Percentiles rank a stretch among this genome's conserved stretches.
phyloP scores from a whole-genome alignment of 495 filamentous ascomycete species.

The Podospora conica region DNA sequence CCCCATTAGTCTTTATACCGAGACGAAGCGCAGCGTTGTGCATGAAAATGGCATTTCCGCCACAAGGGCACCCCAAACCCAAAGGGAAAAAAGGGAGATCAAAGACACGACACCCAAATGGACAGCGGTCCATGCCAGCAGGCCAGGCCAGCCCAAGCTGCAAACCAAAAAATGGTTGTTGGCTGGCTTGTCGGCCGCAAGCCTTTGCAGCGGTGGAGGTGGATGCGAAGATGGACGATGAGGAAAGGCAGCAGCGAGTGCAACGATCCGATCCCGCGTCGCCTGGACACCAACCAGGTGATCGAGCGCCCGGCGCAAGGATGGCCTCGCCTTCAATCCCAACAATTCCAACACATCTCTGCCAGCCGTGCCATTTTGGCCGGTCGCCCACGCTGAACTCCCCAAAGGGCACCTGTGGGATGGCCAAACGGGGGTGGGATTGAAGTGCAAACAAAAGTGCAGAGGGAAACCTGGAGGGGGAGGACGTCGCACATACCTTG shows the following conservation, averaged over 20 bases:
- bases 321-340: neutral
- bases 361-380: neutral
- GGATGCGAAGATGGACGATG: neutral
- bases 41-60: constrained; percentile 7
- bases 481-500: neutral
- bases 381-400: neutral
- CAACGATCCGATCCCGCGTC: neutral
- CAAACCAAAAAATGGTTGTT: neutral
- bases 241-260: neutral
- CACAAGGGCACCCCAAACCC: constrained; percentile 5
- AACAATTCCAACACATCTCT: neutral
- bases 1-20: constrained; percentile 16
- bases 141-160: neutral
- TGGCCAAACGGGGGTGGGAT: neutral
- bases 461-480: neutral
- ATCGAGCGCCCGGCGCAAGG: neutral
- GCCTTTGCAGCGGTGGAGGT: neutral
- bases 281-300: neutral
- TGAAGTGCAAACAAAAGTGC: neutral
- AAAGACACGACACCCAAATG: neutral
- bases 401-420: neutral
- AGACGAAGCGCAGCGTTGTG: constrained; percentile 12
- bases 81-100: neutral
- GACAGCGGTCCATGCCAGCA: neutral
- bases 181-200: neutral